Base-by-base conservation (phyloP, 345 rosid species). In the Aethionema arabicum region DNA sequence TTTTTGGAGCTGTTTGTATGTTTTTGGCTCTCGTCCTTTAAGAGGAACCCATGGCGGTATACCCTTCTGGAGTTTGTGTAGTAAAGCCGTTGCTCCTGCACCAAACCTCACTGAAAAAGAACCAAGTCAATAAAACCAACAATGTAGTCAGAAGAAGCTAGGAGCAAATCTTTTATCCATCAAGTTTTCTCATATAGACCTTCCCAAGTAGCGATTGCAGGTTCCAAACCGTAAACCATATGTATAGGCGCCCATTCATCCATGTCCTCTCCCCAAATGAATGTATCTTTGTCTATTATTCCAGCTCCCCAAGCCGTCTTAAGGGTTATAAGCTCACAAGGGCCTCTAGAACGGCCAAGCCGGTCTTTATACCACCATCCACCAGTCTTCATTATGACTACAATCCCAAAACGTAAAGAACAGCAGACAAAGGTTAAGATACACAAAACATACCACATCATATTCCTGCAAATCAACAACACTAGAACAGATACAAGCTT, bases 231-330 rank as follows among this genome's bases (percentile, higher is more conserved):
- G 52, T 91, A 88, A 61, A 91, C 70, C 98, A 91, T 91, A 70
- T 82, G 91, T 75, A 91, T 91, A 2, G 98, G 98, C 4, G 85
- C 95, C 98, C 96, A 88, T 74, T 88, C 98, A 72, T 86, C 96
- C 91, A 91, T 79, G 74, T 84, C 98, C 33, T 86, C 91, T 10
- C 89, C 87, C 98, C 96, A 91, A 41, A 91, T 63, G 76, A 91
- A 91, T n/a, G 98, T 91, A 61, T 91, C 77, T 50, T 81, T 91
- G 66, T 91, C 98, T 44, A 91, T 86, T 2, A 91, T 80, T 48
- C 96, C 98, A 57, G 62, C 84, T 77, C 95, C 96, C 83, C 91
- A 91, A 31, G 98, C 95, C 3, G 98, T 88, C 73, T 86, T 88
- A 11, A 91, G 95, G 53, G 83, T 82, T 15, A 91, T 83, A 39